Base-by-base conservation (phyloP, 1,284 basidiomycete species). In the Ceratobasidium sp. region DNA sequence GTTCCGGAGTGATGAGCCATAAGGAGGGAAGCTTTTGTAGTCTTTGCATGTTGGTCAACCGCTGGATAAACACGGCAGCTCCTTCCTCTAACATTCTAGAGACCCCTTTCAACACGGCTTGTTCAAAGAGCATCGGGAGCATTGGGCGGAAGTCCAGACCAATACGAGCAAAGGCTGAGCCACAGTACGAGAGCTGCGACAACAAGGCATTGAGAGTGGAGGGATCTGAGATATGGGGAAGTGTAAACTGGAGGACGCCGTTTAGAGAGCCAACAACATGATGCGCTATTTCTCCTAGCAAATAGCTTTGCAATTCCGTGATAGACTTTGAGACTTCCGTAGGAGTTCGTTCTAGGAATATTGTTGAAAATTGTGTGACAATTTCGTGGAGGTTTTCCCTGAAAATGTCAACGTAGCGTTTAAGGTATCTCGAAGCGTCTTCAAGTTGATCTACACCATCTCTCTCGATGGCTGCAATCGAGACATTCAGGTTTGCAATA, bases 321-420 rank as follows among this genome's bases (percentile, higher is more conserved):
- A 44, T 42, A 20, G 68, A 62, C 38, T 61, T 67, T 3, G 54
- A 46, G 38, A 78, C 44, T 13, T 74, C 77, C 56, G 85, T 79
- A 57, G 82, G 77, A 3, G 85, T 82, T 54, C 89, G 89, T 79
- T 95, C 93, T 68, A 96, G 90, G 85, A 99, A 98, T 79, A 98
- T 95, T 54, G 95, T 92, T 1, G 92, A 90, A 82, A 92, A 98
- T 84, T 98, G 96, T 20, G 92, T 93, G 80, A 97, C 89, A 81
- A 97, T 92, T 83, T 99, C 96, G 84, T 96, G 94, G 33, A 96
- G 92, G 73, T 94, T 92, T 85, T 98, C 96, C 66, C 96, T 88
- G 93, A 96, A 98, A 9, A 92, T 85, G 82, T 98, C 97, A 81
- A 97, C 91, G 85, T 96, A 97, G 82, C 91, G 91, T 82, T 95